phyloP scores from a whole-genome alignment of 768 basidiomycete genomes.

The Agaricus blazei region DNA sequence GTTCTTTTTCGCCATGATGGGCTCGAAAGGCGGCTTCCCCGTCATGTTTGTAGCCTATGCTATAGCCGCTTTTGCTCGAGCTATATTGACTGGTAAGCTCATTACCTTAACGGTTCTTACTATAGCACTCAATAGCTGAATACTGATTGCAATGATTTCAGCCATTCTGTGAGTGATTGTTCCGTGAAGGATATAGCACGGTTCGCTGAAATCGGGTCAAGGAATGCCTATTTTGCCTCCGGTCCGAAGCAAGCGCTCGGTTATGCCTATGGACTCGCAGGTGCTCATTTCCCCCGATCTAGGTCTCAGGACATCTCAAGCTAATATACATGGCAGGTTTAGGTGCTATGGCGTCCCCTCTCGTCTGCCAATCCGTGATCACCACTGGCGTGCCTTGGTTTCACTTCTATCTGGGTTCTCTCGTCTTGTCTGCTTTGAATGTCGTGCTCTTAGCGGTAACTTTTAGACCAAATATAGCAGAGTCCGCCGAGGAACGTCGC shows the following conservation, averaged over 20 bases:
- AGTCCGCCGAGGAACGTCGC: background rate
- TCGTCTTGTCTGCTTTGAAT: slow-evolving; percentile 43
- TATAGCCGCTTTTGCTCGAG: slow-evolving; percentile 41
- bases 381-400: slow-evolving; percentile 48
- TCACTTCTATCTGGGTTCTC: slow-evolving; percentile 54
- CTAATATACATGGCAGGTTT: slow-evolving; percentile 31
- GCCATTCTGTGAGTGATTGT: slow-evolving; percentile 30
- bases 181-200: background rate
- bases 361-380: slow-evolving; percentile 49
- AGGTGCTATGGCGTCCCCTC: slow-evolving; percentile 48
- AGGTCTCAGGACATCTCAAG: background rate
- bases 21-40: slow-evolving; percentile 34
- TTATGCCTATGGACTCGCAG: slow-evolving; percentile 40
- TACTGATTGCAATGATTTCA: slow-evolving; percentile 12
- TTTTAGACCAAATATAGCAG: slow-evolving; percentile 38
- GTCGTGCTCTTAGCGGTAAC: slow-evolving; percentile 31
- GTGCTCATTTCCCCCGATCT: slow-evolving; percentile 7
- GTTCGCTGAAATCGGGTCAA: slow-evolving; percentile 14
- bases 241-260: slow-evolving; percentile 38
- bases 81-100: slow-evolving; percentile 40
- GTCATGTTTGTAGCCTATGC: slow-evolving; percentile 43
- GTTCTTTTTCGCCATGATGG: slow-evolving; percentile 46
- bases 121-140: background rate
- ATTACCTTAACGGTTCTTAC: background rate
- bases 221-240: slow-evolving; percentile 43